Percentiles rank a stretch among this genome's conserved stretches.
Conservation (phyloP, 2,329 filamentous ascomycete genomes). For the Aureobasidium sp. region DNA sequence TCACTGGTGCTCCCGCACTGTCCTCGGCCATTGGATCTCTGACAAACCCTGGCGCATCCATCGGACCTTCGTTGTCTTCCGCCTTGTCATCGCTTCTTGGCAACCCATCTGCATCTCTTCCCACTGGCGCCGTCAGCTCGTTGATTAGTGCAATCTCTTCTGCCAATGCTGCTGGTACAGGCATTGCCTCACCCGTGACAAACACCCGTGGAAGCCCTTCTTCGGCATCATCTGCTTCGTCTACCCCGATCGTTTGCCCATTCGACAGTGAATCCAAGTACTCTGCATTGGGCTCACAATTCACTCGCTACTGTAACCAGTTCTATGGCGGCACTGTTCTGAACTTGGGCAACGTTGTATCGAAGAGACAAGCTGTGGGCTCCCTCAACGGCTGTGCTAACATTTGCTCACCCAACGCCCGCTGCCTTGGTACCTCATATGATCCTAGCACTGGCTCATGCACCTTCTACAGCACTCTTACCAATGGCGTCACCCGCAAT, state of each 20-base stretch:
- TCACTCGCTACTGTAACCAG: constrained; percentile 10
- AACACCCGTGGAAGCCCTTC: not conserved
- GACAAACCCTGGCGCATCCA: not conserved
- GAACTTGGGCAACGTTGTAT: not conserved
- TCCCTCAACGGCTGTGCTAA: not conserved
- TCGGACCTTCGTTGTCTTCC: constrained; percentile 1
- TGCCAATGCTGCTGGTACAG: not conserved
- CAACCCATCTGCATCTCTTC: constrained; percentile 6
- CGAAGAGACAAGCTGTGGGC: not conserved
- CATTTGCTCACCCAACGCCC: not conserved
- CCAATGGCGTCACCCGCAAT: not conserved
- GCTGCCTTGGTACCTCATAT: constrained; percentile 2
- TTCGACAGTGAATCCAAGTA: not conserved
- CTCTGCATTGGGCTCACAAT: not conserved
- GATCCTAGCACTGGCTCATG: not conserved
- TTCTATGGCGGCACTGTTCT: constrained; percentile 6
- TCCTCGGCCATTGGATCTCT: not conserved
- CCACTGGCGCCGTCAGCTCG: not conserved
- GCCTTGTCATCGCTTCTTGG: not conserved
- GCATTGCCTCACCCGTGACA: not conserved
- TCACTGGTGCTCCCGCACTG: not conserved
- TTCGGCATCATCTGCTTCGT: not conserved
- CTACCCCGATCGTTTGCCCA: not conserved
- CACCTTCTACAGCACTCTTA: constrained; percentile 8
- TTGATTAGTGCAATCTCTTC: not conserved